Evolutionary conservation across 306 rosid genomes (phyloP).

Genomic region (Trifolium fragiferum): DNA sequence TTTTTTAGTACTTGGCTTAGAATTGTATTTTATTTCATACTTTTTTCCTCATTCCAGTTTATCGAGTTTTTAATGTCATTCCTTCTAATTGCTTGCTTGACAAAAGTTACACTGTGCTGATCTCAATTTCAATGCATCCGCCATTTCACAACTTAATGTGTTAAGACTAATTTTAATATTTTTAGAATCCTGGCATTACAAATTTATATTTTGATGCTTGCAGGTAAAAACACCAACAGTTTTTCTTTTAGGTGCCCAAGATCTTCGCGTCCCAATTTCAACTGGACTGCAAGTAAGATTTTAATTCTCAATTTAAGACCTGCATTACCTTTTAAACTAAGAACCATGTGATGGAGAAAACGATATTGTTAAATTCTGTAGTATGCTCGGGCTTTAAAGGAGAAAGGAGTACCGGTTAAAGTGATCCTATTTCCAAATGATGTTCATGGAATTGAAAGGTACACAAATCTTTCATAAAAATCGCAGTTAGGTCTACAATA

Average conservation of each 20-base stretch:
- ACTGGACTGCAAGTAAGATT: slow-evolving; percentile 58
- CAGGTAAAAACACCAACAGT: slow-evolving; percentile 92
- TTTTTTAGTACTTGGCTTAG: slow-evolving; percentile 9
- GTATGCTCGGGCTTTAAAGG: slow-evolving; percentile 86
- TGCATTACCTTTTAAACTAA: slow-evolving; percentile 33
- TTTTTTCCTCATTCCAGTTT: not conserved
- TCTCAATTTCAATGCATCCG: slow-evolving; percentile 8
- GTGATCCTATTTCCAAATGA: slow-evolving; percentile 80
- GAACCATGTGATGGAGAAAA: not conserved
- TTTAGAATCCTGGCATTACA: slow-evolving; percentile 26
- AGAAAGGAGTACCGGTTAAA: slow-evolving; percentile 77
- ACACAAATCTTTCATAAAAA: slow-evolving; percentile 29
- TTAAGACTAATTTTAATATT: not conserved
- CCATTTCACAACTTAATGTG: not conserved
- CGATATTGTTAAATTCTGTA: slow-evolving; percentile 49
- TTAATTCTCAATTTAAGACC: slow-evolving; percentile 16
- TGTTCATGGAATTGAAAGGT: slow-evolving; percentile 81
- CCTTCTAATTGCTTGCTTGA: slow-evolving; percentile 28
- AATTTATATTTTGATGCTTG: slow-evolving; percentile 39
- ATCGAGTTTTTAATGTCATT: not conserved
- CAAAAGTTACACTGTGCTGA: not conserved
- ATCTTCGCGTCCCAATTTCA: slow-evolving; percentile 77
- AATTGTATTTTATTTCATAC: slow-evolving; percentile 21
- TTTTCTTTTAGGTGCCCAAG: slow-evolving; percentile 89
- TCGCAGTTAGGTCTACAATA: slow-evolving; percentile 1